A percentile compares a stretch with the other conserved stretches of the same genome.
Conservation (phyloP, 352 stramenopile genomes). For the Pelagophyceae sp. region DNA sequence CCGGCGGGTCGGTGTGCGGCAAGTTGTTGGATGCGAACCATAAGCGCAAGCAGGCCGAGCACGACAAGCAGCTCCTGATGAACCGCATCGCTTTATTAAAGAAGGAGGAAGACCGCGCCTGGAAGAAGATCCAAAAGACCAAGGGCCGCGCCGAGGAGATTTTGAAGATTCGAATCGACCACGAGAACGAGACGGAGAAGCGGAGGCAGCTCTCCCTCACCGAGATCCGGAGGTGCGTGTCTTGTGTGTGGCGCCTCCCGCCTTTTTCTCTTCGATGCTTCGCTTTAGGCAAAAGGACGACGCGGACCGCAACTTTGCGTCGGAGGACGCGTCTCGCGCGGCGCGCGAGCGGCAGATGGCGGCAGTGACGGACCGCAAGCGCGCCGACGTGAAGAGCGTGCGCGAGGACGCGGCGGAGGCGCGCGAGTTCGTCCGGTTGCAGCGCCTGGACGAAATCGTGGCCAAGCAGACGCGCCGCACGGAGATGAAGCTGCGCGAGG, state of each 20-base stretch:
- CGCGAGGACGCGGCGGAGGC: neutral
- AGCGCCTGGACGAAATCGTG: conserved; percentile 19
- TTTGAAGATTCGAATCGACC: conserved; percentile 28
- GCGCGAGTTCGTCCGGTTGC: neutral
- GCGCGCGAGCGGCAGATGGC: conserved; percentile 8
- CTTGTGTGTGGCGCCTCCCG: neutral
- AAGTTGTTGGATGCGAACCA: conserved; percentile 8
- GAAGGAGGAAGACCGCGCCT: conserved; percentile 35
- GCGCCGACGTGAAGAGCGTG: neutral
- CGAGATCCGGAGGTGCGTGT: conserved; percentile 26
- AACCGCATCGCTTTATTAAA: conserved; percentile 37
- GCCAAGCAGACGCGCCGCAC: conserved; percentile 17
- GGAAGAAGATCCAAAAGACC: conserved; percentile 33
- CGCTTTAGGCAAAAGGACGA: conserved; percentile 26
- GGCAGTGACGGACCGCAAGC: neutral
- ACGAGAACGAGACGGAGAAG: conserved; percentile 27
- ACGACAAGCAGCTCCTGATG: conserved; percentile 28
- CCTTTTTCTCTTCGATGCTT: too few relatives aligned
- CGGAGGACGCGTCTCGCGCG: conserved; percentile 22
- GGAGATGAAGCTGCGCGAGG: conserved; percentile 22
- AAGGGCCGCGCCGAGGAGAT: conserved; percentile 30
- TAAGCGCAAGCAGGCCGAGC: conserved; percentile 28
- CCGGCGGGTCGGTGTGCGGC: too few relatives aligned
- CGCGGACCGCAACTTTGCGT: conserved; percentile 19
- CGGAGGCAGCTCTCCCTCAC: conserved; percentile 20